Percentiles rank a stretch among this genome's conserved stretches.
Evolutionary conservation across 2,329 filamentous ascomycete genomes (phyloP).

Genomic region (Pezicula carpinea): DNA sequence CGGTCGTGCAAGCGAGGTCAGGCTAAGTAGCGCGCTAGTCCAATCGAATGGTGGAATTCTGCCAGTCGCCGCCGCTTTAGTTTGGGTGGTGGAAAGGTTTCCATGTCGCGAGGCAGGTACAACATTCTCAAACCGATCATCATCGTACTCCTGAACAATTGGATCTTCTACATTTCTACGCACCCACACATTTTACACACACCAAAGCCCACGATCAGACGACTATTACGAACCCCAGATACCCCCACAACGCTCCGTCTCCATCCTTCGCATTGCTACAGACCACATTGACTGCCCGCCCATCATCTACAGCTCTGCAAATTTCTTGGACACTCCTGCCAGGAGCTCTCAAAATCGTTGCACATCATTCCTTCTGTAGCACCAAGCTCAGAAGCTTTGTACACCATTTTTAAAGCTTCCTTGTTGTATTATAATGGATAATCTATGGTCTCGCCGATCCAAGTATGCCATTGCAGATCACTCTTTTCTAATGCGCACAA

Average conservation of each 20-base stretch:
- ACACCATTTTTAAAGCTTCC: conserved; percentile 5
- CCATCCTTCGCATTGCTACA: no score
- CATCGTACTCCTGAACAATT: conserved; percentile 7
- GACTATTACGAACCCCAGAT: conserved; percentile 2
- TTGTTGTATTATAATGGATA: conserved; percentile 26
- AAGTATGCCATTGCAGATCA: conserved; percentile 50
- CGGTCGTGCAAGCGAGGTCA: conserved; percentile 16
- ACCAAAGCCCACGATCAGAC: conserved; percentile 7
- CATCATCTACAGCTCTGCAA: conserved; percentile 1
- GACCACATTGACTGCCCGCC: neutral
- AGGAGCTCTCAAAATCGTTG: conserved; percentile 12
- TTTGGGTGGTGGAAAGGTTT: neutral
- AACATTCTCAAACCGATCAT: conserved; percentile 8
- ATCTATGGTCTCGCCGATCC: conserved; percentile 73
- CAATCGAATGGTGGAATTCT: neutral
- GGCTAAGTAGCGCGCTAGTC: conserved; percentile 24
- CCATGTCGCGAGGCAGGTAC: neutral
- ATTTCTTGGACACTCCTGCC: neutral
- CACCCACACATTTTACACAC: conserved; percentile 4
- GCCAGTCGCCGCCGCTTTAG: conserved; percentile 6
- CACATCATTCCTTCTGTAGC: conserved; percentile 10
- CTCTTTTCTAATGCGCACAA: conserved; percentile 11
- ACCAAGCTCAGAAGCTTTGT: conserved; percentile 12
- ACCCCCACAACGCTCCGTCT: neutral
- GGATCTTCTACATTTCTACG: neutral